A percentile compares a stretch with the other conserved stretches of the same genome.
Evolutionary conservation across 2,329 filamentous ascomycete species (phyloP).

Genomic region (Metarhizium brunneum): DNA sequence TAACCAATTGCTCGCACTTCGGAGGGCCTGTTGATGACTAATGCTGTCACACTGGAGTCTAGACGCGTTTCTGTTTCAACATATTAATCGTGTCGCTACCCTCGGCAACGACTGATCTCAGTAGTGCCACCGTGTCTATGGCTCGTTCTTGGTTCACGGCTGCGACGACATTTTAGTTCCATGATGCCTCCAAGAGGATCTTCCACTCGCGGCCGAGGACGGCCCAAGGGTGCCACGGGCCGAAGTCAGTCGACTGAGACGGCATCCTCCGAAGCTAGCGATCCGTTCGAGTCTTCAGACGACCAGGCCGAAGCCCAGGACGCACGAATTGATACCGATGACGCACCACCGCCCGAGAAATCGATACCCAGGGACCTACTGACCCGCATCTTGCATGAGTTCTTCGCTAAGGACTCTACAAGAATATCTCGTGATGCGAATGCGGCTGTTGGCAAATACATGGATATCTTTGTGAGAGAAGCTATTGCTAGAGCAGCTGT

Average conservation of each 20-base stretch:
- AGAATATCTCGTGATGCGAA: conserved; percentile 72
- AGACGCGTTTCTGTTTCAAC: background rate
- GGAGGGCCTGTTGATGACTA: background rate
- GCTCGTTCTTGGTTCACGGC: background rate
- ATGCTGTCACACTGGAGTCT: background rate
- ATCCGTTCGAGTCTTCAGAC: conserved; percentile 28
- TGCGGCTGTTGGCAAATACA: conserved; percentile 68
- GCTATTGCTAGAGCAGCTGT: conserved; percentile 71
- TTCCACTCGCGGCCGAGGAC: conserved; percentile 22
- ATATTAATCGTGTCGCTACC: background rate
- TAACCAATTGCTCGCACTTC: too few relatives aligned
- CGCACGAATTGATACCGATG: conserved; percentile 15
- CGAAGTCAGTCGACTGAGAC: conserved; percentile 14
- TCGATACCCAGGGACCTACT: conserved; percentile 66
- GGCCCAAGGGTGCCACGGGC: conserved; percentile 19
- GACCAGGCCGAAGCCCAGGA: conserved; percentile 13
- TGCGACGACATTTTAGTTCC: background rate
- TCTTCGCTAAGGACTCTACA: conserved; percentile 64
- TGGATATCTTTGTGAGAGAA: conserved; percentile 86
- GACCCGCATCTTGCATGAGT: conserved; percentile 67
- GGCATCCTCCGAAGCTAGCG: conserved; percentile 19
- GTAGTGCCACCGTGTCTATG: background rate
- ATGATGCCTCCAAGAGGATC: conserved; percentile 35
- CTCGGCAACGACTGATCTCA: background rate
- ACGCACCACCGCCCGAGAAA: conserved; percentile 28